A percentile compares a stretch with the other conserved stretches of the same genome.
Conservation (phyloP, 257 asterid genomes). For the Nemophila menziesii region DNA sequence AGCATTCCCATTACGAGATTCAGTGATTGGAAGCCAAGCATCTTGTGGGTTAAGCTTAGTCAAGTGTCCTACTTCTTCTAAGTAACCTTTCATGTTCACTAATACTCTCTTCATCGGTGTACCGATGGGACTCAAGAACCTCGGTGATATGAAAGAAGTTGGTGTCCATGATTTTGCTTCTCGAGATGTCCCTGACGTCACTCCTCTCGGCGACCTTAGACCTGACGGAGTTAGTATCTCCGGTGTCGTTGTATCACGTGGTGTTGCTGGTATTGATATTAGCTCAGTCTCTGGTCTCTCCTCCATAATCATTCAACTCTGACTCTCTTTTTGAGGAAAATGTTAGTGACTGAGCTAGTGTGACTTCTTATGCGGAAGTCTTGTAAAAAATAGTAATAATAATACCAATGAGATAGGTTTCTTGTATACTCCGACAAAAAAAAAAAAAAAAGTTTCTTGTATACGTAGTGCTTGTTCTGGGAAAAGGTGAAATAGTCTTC, state of each 20-base stretch:
- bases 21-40: constrained; percentile 99
- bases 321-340: neutral
- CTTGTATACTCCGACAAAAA: no score
- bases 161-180: constrained; percentile 93
- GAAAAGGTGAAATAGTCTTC: neutral
- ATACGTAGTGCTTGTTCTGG: neutral
- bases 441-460: no score
- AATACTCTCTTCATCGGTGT: constrained; percentile 95
- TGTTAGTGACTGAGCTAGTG: no score
- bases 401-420: neutral
- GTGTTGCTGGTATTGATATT: constrained; percentile 90
- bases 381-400: no score
- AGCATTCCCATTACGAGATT: constrained; percentile 92
- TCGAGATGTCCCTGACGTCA: constrained; percentile 23
- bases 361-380: no score
- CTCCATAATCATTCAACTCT: constrained; percentile 38
- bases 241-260: constrained; percentile 95
- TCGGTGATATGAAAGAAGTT: constrained; percentile 81
- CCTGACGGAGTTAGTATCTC: constrained; percentile 91
- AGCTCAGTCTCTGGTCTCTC: constrained; percentile 92
- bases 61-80: constrained; percentile 93
- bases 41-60: constrained; percentile 96
- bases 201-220: constrained; percentile 65
- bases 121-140: constrained; percentile 95
- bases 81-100: constrained; percentile 78